Base-by-base conservation (phyloP, 148 eudicot genomes). In the Silene conica region DNA sequence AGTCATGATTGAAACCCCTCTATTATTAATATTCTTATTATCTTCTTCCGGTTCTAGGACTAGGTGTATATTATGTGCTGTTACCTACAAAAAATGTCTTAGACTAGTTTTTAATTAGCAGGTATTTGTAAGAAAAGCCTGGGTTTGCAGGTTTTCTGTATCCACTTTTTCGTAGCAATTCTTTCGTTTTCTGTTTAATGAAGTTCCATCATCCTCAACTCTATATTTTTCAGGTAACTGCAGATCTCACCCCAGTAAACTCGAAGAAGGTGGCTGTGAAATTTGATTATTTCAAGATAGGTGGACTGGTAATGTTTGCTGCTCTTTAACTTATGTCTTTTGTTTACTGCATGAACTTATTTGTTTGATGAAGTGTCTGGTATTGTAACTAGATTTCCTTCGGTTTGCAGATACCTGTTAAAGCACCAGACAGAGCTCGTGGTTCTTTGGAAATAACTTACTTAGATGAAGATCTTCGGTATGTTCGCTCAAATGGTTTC, bases 391-490 rank as follows among this genome's bases (percentile, higher is more conserved):
- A 0, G 57, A 19, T 28, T 34, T 25, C 43, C 10, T 70, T 60
- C 69, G n/a, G 2, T 38, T 34, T 78, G 54, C 86, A 91, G 98
- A 84, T 94, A 84, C 98, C 96, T 45, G 81, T 94, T n/a, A 94
- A 89, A 84, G 98, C 98, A 22, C 98, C 98, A 11, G 98, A 78
- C 20, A 83, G 82, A 78, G 95, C 98, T 43, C 76, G 70, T 60
- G 98, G 98, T 25, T 85, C 83, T 76, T 79, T 94, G 75, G 98
- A 94, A 69, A 84, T 94, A 31, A 94, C 95, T 38, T 94, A 89
- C 83, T 83, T 94, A 82, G 98, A 94, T 82, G 95, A 89, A 87
- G 98, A 91, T 19, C 69, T 94, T 20, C 83, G 98, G 98, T 91
- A 67, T 71, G 84, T 73, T 71, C 38, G 16, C 73, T 70, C 18